These are phyloP conservation scores for Globisporangium solare DNA, from an alignment of 352 stramenopile species.

Conservation along the genomic window DNA sequence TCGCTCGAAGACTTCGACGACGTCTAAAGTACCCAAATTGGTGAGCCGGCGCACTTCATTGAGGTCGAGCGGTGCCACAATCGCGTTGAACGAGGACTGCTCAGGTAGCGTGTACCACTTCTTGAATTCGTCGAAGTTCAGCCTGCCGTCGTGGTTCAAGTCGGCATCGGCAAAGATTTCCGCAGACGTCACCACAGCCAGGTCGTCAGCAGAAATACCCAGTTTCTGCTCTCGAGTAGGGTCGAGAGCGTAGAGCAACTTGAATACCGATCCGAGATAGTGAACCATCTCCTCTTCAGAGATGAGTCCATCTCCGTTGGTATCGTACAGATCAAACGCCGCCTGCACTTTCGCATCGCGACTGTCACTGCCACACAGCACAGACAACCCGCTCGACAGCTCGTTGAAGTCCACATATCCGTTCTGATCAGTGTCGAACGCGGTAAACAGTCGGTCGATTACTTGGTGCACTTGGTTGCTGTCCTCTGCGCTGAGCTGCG, in stretches of 20 bases:
- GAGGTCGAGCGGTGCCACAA: constrained; percentile 65
- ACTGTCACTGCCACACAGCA: constrained; percentile 50
- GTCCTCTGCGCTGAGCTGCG: constrained; percentile 32
- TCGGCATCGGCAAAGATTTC: constrained; percentile 89
- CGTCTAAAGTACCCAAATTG: constrained; percentile 75
- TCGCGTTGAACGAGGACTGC: constrained; percentile 64
- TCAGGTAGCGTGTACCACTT: constrained; percentile 74
- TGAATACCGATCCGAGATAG: constrained; percentile 84
- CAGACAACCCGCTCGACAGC: constrained; percentile 66
- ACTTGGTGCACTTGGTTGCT: constrained; percentile 64
- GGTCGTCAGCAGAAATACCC: constrained; percentile 49
- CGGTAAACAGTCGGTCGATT: constrained; percentile 66
- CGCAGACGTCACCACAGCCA: constrained; percentile 58
- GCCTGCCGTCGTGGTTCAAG: constrained; percentile 75
- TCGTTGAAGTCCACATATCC: constrained; percentile 75
- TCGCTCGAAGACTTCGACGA: constrained; percentile 83
- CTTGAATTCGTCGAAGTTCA: constrained; percentile 84
- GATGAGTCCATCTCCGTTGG: constrained; percentile 79
- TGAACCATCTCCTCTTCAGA: constrained; percentile 81
- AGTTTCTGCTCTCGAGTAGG: constrained; percentile 55
- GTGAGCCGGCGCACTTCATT: constrained; percentile 83
- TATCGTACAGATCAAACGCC: constrained; percentile 84
- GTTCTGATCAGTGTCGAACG: constrained; percentile 74
- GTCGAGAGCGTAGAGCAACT: constrained; percentile 69
- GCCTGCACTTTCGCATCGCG: constrained; percentile 65